These are phyloP conservation scores for Dactylis glomerata DNA, from an alignment of 176 grass and related monocot species.

Conservation along the genomic window DNA sequence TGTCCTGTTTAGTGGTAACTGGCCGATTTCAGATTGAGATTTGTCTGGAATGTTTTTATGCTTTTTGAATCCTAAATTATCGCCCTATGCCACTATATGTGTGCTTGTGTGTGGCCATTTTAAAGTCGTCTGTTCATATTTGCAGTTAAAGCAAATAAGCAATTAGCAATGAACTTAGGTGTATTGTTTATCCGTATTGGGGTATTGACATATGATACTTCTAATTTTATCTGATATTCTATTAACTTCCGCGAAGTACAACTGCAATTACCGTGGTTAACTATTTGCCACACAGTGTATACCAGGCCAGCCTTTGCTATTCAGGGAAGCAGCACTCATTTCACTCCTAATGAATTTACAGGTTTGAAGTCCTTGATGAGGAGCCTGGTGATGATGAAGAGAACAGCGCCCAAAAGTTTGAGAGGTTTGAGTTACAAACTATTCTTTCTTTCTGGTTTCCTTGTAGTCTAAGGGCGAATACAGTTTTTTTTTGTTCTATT, in stretches of 20 bases:
- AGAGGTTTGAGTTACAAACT: constrained; percentile 28
- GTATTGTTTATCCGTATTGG: neutral
- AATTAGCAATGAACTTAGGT: neutral
- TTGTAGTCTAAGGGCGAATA: neutral
- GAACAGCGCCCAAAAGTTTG: constrained; percentile 75
- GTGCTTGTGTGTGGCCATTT: neutral
- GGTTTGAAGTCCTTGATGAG: constrained; percentile 93
- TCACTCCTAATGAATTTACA: constrained; percentile 45
- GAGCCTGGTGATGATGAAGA: constrained; percentile 99
- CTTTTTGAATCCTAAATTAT: neutral
- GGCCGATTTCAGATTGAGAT: neutral
- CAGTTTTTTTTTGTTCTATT: constrained; percentile 9
- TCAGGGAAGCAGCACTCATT: constrained; percentile 14
- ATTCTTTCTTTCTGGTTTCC: constrained; percentile 29
- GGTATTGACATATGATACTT: neutral
- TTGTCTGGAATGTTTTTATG: neutral
- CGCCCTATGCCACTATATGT: neutral
- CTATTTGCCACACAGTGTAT: neutral
- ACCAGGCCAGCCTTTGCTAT: neutral
- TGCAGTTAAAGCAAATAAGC: neutral
- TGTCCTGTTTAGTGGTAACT: neutral
- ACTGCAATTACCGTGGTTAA: neutral
- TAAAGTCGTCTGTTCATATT: neutral
- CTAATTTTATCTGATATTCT: neutral
- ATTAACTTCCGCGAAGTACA: neutral